A percentile compares a stretch with the other conserved stretches of the same genome.
phyloP scores from a whole-genome alignment of 2,329 filamentous ascomycete genomes.

The Calonectria pseudoreteaudii region DNA sequence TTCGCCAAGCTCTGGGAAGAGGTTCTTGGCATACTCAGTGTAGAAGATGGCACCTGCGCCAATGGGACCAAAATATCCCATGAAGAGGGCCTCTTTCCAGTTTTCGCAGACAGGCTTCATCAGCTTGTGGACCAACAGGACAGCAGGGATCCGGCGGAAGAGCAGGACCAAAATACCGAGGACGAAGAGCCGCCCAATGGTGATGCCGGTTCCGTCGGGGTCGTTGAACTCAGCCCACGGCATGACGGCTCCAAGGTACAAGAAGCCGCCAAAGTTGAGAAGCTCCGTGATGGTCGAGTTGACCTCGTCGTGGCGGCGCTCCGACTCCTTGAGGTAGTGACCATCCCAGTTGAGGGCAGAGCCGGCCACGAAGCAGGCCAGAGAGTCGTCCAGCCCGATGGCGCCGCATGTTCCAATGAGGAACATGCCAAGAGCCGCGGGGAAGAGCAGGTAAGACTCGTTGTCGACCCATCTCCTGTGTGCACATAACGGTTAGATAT shows the following conservation, averaged over 20 bases:
- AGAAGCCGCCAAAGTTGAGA: conserved; percentile 70
- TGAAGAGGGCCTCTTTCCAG: conserved; percentile 69
- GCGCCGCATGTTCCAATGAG: conserved; percentile 67
- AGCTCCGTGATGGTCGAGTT: conserved; percentile 68
- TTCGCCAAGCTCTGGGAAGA: conserved; percentile 51
- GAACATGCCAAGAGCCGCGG: conserved; percentile 64
- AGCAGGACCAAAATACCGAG: conserved; percentile 63
- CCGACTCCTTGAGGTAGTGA: conserved; percentile 64
- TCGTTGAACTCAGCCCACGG: conserved; percentile 67
- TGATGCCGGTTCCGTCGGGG: conserved; percentile 64
- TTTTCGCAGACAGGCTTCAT: conserved; percentile 62
- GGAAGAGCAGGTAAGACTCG: conserved; percentile 64
- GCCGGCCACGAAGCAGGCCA: conserved; percentile 71
- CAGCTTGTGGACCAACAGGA: conserved; percentile 64
- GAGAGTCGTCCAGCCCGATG: conserved; percentile 68
- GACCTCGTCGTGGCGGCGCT: conserved; percentile 68
- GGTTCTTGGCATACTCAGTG: conserved; percentile 60
- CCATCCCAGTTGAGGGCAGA: conserved; percentile 72
- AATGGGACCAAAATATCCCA: conserved; percentile 80
- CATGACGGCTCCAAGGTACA: conserved; percentile 67
- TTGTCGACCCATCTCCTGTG: conserved; percentile 64
- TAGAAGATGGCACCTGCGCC: conserved; percentile 83
- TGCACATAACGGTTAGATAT: no score
- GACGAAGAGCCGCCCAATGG: conserved; percentile 59
- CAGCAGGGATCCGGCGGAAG: conserved; percentile 67